Evolutionary conservation across 352 stramenopile genomes (phyloP).

Genomic region (Globisporangium solare): DNA sequence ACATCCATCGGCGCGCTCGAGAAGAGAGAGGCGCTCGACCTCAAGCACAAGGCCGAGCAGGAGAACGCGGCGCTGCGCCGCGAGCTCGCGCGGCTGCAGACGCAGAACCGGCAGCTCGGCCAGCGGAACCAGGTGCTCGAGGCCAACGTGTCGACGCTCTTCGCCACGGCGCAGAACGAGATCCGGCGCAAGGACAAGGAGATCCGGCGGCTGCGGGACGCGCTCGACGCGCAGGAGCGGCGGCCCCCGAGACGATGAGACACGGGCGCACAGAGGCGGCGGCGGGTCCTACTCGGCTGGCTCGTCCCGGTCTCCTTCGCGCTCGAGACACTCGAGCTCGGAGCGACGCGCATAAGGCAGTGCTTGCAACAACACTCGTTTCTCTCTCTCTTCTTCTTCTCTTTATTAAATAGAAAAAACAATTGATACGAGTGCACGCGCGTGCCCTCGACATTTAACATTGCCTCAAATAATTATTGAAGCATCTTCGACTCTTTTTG

Average conservation of each 20-base stretch:
- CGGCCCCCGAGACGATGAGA: not conserved
- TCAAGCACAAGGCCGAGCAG: conserved; percentile 46
- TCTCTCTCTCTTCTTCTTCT: conserved; percentile 8
- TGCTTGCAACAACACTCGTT: conserved; percentile 1
- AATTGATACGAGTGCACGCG: conserved; percentile 10
- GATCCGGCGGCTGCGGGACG: conserved; percentile 60
- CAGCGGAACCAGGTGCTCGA: conserved; percentile 57
- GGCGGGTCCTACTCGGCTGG: not conserved
- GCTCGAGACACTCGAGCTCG: conserved; percentile 2
- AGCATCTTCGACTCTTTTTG: conserved; percentile 15
- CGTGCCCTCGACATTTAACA: conserved; percentile 6
- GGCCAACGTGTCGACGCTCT: conserved; percentile 72
- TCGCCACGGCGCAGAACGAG: conserved; percentile 68
- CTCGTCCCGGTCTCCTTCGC: conserved; percentile 2
- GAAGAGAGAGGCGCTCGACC: conserved; percentile 56
- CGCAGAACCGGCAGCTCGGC: conserved; percentile 51
- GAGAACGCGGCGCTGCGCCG: conserved; percentile 45
- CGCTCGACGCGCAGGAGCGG: conserved; percentile 23
- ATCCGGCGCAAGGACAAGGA: conserved; percentile 75
- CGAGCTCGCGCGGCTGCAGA: conserved; percentile 63
- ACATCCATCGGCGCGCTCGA: conserved; percentile 64
- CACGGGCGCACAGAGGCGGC: not conserved
- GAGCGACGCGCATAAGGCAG: conserved; percentile 2
- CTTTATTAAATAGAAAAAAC: conserved; percentile 34
- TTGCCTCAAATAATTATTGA: conserved; percentile 19